Evolutionary conservation across 2,329 filamentous ascomycete species (phyloP).

Genomic region (Cercospora sp.): DNA sequence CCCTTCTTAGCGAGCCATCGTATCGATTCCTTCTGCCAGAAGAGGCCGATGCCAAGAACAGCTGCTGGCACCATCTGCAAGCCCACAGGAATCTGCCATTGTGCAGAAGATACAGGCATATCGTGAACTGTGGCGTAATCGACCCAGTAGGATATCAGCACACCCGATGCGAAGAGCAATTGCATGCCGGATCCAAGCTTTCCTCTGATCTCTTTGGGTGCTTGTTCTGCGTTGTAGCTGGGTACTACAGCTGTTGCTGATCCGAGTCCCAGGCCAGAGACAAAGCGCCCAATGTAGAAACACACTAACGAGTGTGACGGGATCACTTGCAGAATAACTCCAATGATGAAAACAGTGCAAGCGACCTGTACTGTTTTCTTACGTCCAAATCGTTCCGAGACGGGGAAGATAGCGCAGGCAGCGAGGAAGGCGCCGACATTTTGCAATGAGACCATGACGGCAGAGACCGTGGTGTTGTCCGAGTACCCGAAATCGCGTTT

Average conservation of each 20-base stretch:
- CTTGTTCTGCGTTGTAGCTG: slow-evolving; percentile 46
- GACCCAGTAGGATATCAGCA: slow-evolving; percentile 56
- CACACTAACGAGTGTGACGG: slow-evolving; percentile 47
- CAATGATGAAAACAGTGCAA: slow-evolving; percentile 45
- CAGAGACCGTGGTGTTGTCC: slow-evolving; percentile 34
- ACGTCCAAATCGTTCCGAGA: slow-evolving; percentile 51
- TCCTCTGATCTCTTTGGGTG: slow-evolving; percentile 50
- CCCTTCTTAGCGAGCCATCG: slow-evolving; percentile 54
- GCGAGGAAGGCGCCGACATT: slow-evolving; percentile 56
- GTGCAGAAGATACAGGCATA: slow-evolving; percentile 40
- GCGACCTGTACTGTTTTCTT: slow-evolving; percentile 48
- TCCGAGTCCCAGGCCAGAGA: slow-evolving; percentile 53
- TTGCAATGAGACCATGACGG: slow-evolving; percentile 52
- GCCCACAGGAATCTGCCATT: slow-evolving; percentile 60
- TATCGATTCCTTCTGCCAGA: slow-evolving; percentile 53
- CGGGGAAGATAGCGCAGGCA: slow-evolving; percentile 52
- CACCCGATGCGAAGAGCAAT: slow-evolving; percentile 52
- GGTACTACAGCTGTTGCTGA: slow-evolving; percentile 48
- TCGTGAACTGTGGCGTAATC: slow-evolving; percentile 50
- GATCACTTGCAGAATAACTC: slow-evolving; percentile 50
- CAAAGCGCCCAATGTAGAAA: slow-evolving; percentile 51
- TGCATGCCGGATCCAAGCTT: slow-evolving; percentile 55
- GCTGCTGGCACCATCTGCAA: slow-evolving; percentile 54
- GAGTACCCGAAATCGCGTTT: slow-evolving; percentile 33
- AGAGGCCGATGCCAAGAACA: slow-evolving; percentile 51